Evolutionary conservation across 805 yeast species (phyloP).

Genomic region (Starmerella etchellsii): DNA sequence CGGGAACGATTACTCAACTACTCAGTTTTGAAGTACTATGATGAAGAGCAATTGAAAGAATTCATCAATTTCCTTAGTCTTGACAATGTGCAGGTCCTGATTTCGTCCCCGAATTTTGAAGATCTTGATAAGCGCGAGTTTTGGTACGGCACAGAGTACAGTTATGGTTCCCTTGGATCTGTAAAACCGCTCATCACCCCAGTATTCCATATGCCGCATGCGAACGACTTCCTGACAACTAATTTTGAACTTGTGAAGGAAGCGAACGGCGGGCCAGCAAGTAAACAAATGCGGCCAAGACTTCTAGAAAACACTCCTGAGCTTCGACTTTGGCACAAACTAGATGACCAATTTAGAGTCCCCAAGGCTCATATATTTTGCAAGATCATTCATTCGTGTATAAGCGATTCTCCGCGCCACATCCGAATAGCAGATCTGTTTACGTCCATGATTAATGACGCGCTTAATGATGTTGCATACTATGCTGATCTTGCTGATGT

Average conservation of each 20-base stretch:
- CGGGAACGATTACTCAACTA: conserved; percentile 48
- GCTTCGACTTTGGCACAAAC: conserved; percentile 57
- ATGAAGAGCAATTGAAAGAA: conserved; percentile 39
- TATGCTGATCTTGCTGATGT: conserved; percentile 78
- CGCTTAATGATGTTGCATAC: conserved; percentile 61
- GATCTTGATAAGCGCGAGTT: conserved; percentile 44
- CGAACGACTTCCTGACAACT: conserved; percentile 73
- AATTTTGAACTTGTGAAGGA: conserved; percentile 48
- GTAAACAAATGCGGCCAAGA: conserved; percentile 44
- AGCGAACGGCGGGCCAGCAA: conserved; percentile 15
- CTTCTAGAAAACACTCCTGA: conserved; percentile 37
- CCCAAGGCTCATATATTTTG: conserved; percentile 71
- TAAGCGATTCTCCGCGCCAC: conserved; percentile 21
- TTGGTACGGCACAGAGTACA: conserved; percentile 87
- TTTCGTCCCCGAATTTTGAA: conserved; percentile 42
- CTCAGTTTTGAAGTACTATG: conserved; percentile 44
- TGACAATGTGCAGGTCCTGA: conserved; percentile 45
- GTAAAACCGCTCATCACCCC: conserved; percentile 14
- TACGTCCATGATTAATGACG: conserved; percentile 62
- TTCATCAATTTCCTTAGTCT: conserved; percentile 40
- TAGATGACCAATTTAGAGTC: conserved; percentile 75
- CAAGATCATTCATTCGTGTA: conserved; percentile 44
- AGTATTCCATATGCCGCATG: conserved; percentile 48
- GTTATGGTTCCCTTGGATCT: conserved; percentile 31
- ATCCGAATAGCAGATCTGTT: conserved; percentile 48